Conservation (phyloP, 2,329 filamentous ascomycete genomes). For the Claviceps humidiphila region DNA sequence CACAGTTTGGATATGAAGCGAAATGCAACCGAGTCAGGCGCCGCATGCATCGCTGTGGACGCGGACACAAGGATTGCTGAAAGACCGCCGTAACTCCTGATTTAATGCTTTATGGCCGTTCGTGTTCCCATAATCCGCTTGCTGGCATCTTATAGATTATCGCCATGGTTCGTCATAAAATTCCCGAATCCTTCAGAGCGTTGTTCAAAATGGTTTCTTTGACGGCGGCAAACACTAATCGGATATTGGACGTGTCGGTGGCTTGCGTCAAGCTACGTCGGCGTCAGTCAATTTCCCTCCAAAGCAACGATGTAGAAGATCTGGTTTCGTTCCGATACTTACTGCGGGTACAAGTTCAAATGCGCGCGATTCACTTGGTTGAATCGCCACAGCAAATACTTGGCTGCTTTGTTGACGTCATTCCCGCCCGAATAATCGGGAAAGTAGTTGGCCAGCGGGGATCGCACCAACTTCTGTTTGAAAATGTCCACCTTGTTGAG, state of each 20-base stretch:
- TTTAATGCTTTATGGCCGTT: conserved; percentile 11
- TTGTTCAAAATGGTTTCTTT: conserved; percentile 99
- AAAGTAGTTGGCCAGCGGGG: conserved; percentile 88
- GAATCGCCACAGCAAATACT: conserved; percentile 95
- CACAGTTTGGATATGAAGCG: neutral
- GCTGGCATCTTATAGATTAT: conserved; percentile 9
- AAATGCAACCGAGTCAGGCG: neutral
- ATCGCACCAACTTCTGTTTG: conserved; percentile 82
- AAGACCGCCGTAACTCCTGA: conserved; percentile 6
- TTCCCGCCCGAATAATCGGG: conserved; percentile 96
- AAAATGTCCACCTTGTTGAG: conserved; percentile 98
- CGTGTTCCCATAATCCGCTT: conserved; percentile 3
- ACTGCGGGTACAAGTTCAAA: conserved; percentile 96
- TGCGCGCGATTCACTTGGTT: conserved; percentile 97
- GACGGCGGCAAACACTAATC: conserved; percentile 91
- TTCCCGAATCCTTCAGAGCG: conserved; percentile 93
- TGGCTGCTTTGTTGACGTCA: conserved; percentile 94
- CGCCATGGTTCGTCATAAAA: conserved; percentile 47
- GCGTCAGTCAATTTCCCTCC: neutral
- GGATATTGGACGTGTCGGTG: conserved; percentile 96
- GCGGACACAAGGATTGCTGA: neutral
- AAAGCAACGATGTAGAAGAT: neutral
- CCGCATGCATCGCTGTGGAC: neutral
- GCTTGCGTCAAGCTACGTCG: conserved; percentile 77
- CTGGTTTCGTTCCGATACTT: conserved; percentile 24